A percentile compares a stretch with the other conserved stretches of the same genome.
phyloP scores from a whole-genome alignment of 139 green algal genomes.

The Chlorella sp. region DNA sequence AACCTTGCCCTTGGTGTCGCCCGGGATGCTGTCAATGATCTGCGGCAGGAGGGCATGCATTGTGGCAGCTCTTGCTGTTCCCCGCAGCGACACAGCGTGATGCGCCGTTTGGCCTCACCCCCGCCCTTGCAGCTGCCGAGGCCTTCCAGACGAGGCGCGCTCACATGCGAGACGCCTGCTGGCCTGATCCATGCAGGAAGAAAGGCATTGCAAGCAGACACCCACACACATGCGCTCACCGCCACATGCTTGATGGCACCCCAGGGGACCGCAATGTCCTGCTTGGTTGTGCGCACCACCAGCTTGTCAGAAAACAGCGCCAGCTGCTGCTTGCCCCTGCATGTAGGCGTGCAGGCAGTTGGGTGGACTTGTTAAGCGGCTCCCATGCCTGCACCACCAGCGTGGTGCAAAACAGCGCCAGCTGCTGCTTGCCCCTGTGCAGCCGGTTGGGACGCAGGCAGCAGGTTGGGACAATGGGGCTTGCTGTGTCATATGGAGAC shows the following conservation, averaged over 20 bases:
- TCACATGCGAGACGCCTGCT: no score
- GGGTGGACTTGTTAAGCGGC: no score
- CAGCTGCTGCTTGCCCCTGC: constrained; percentile 48
- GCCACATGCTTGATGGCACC: constrained; percentile 31
- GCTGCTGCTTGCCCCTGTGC: not conserved
- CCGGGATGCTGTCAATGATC: constrained; percentile 45
- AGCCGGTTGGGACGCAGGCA: not conserved
- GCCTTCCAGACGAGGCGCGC: no score
- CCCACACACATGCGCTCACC: constrained; percentile 8
- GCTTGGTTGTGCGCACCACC: constrained; percentile 38
- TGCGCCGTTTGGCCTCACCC: no score
- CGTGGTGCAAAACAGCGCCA: not conserved
- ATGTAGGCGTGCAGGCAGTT: no score
- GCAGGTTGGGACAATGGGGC: not conserved
- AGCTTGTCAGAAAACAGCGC: constrained; percentile 38
- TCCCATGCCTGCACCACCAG: no score
- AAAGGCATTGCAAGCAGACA: not conserved
- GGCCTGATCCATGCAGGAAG: not conserved
- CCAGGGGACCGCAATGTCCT: constrained; percentile 31
- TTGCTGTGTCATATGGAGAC: no score
- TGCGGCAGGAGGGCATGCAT: not conserved
- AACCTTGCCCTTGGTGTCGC: constrained; percentile 45
- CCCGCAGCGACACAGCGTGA: not conserved
- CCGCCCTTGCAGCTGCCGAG: no score
- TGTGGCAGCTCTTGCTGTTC: not conserved